Base-by-base conservation (phyloP, 495 filamentous ascomycete species). In the Halenospora varia region DNA sequence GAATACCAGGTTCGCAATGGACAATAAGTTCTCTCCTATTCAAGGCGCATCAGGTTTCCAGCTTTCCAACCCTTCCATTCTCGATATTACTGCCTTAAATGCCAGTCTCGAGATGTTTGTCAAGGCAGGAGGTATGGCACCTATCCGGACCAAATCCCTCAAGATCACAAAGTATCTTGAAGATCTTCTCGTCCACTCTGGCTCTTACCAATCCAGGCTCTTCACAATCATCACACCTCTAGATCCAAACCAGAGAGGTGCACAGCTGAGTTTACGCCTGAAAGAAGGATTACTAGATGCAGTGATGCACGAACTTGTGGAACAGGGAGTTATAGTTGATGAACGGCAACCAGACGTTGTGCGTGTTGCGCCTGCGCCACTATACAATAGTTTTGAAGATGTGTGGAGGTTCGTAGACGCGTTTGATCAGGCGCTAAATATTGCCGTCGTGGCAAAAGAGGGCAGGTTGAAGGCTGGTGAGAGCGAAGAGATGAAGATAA, bases 311-410 rank as follows among this genome's bases (percentile, higher is more conserved):
- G 73, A 73, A 50, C 65, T 98, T 29, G 84, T 95, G 64, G 76
- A 80, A 42, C 70, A 80, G 11, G 85, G 83, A 2, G 82, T 96
- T 10, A 81, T 98, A 20, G 83, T 95, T 29, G 94, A 98, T 67
- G 90, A 97, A 75, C 75, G 94, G 60, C 85, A 83, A 66, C 94
- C 94, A 19, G 85, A 96, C 70, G 95, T 98, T 23, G 81, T 98
- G 25, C 77, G 94, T 6, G 88, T 97, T n/a, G 91, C 93, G 17
- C 95, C 94, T 1, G 86, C 89, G 25, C 92, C 94, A 29, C 66
- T 97, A 52, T 98, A 96, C 70, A 97, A 96, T 70, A 84, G 77
- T 0, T 97, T 87, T 68, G 67, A 67, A 50, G 94, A 98, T 63
- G 88, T 90, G 17, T 89, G 85, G 73, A 66, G 76, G 10, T 97